Evolutionary conservation across 495 filamentous ascomycete genomes (phyloP), one percentile per base, ranked within the genome.

Genomic region (Penicillium manginii): DNA sequence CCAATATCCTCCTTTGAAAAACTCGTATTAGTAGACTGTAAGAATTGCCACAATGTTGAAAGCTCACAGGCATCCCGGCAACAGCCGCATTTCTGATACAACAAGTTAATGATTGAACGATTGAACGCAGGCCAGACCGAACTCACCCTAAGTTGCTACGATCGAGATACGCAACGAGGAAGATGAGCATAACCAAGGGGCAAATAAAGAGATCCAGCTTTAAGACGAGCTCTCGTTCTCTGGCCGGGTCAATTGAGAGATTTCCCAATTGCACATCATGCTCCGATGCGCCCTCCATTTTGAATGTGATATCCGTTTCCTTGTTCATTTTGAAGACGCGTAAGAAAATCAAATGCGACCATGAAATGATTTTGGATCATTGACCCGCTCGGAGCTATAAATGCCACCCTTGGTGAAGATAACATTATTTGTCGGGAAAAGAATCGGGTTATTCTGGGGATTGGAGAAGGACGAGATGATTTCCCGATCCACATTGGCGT

Each of bases 201-300:
- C 58, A 57, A 10, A 64, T 60, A 18, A 32, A 61, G 8, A 64
- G 54, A 42, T 64, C 61, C 47, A 64, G 51, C 40, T 64, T 64
- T 50, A 45, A 45, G 15, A 55, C 18, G 5, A 64, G 35, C 43
- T 35, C 61, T 43, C 37, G 60, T 21, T 64, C 61, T 8, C 52
- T 54, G 33, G 33, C 46, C 1, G 58, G 58, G 29, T 60, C 58
- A 37, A 60, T 26, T 11, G 45, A 3, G 45, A 60, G 37, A 19
- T 56, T 51, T 18, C 58, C 58, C 52, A 60, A 47, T 43, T 60
- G 58, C 19, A 60, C 58, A 47, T 55, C 58, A 15, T 60, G 47
- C 5, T 60, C 58, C 4, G 58, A 60, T 2, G 47, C 50, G 35
- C 33, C 3, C 8, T 60, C 58, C 4, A 35, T 18, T 19, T 55